Evolutionary conservation across 148 eudicot species (phyloP).

Genomic region (Gaultheria prostrata): DNA sequence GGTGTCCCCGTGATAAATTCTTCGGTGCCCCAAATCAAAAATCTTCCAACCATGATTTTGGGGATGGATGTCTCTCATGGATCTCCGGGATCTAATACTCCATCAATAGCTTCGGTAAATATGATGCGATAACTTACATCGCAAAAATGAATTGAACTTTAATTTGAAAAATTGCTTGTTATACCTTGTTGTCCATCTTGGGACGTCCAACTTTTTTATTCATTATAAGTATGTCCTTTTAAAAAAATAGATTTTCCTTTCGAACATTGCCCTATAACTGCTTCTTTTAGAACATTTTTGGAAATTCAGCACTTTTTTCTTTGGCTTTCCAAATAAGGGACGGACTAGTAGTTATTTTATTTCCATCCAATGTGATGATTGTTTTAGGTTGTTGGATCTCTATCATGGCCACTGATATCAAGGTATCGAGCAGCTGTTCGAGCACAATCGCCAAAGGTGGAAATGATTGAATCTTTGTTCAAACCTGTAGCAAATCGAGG

Average conservation of each 20-base stretch:
- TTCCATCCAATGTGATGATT: not conserved
- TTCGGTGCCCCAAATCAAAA: slow-evolving; percentile 18
- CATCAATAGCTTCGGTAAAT: slow-evolving; percentile 91
- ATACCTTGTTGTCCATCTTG: no score
- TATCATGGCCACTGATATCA: slow-evolving; percentile 84
- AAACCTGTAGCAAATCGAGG: slow-evolving; percentile 63
- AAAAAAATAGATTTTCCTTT: no score
- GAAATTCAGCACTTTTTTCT: no score
- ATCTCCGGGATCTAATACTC: slow-evolving; percentile 72
- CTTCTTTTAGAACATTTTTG: not conserved
- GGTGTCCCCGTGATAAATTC: slow-evolving; percentile 42
- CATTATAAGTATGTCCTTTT: no score
- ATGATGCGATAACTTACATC: no score
- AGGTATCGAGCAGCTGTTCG: slow-evolving; percentile 82
- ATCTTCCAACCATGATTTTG: slow-evolving; percentile 84
- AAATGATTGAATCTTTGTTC: slow-evolving; percentile 74
- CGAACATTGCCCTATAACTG: not conserved
- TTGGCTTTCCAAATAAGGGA: no score
- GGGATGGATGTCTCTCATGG: slow-evolving; percentile 98
- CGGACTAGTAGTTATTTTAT: no score
- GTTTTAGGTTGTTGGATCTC: slow-evolving; percentile 85
- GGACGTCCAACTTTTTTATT: no score
- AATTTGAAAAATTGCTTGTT: no score
- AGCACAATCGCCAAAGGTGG: slow-evolving; percentile 75
- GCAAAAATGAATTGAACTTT: no score